Conservation (phyloP, 2,329 filamentous ascomycete species). For the Cercospora sp. region DNA sequence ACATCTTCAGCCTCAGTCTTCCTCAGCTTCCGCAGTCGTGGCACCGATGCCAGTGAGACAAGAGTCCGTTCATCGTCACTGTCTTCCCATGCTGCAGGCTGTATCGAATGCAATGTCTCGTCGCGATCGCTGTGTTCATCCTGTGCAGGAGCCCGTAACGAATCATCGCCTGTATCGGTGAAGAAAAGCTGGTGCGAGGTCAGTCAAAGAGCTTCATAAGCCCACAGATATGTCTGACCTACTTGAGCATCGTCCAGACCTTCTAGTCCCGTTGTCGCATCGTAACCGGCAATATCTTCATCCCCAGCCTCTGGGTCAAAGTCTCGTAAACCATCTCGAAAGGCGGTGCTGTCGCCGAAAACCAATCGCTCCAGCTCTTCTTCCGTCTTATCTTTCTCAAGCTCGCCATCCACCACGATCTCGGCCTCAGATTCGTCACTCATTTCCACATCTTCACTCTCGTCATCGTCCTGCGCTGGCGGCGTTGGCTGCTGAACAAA, state of each 20-base stretch:
- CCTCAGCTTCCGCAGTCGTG: conserved; percentile 78
- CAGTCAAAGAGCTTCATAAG: conserved; percentile 18
- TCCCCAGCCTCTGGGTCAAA: conserved; percentile 47
- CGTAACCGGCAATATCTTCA: conserved; percentile 50
- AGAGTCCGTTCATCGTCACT: conserved; percentile 89
- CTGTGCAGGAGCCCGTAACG: conserved; percentile 42
- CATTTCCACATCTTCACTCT: conserved; percentile 24
- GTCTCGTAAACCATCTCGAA: conserved; percentile 70
- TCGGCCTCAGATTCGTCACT: conserved; percentile 36
- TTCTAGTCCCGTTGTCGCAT: conserved; percentile 49
- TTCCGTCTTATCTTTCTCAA: conserved; percentile 36
- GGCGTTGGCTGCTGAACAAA: conserved; percentile 27
- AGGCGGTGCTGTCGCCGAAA: conserved; percentile 82
- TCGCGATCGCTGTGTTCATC: conserved; percentile 45
- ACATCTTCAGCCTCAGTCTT: conserved; percentile 80
- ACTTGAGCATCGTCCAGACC: conserved; percentile 73
- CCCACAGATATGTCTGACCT: conserved; percentile 32
- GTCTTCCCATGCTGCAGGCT: conserved; percentile 78
- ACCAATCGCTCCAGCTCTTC: conserved; percentile 68
- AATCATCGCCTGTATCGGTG: conserved; percentile 65
- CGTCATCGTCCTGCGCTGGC: conserved; percentile 23
- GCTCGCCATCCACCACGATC: conserved; percentile 32
- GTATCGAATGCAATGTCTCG: conserved; percentile 40
- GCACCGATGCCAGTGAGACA: conserved; percentile 75
- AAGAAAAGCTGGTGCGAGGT: conserved; percentile 65